A percentile compares a stretch with the other conserved stretches of the same genome.
phyloP scores from a whole-genome alignment of 2,329 filamentous ascomycete species.

The Penicillium hordei region DNA sequence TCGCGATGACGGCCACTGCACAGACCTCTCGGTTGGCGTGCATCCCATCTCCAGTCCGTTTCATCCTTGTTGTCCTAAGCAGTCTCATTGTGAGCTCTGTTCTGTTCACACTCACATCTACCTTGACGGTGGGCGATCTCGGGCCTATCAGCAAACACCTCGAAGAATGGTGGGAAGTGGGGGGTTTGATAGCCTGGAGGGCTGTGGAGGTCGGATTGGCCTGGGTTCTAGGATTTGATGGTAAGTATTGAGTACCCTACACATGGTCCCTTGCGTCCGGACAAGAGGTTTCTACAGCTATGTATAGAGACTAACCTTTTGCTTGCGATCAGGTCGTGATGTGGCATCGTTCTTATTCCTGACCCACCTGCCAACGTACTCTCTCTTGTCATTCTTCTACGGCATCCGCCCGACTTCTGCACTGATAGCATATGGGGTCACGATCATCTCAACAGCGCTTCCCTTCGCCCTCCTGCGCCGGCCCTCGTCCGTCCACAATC shows the following conservation, averaged over 20 bases:
- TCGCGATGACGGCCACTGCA: slow-evolving; percentile 14
- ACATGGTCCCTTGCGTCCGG: background rate
- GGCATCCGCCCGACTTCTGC: slow-evolving; percentile 62
- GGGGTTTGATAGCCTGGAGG: slow-evolving; percentile 57
- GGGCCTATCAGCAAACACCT: slow-evolving; percentile 64
- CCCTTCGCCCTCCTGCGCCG: slow-evolving; percentile 75
- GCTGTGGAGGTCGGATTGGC: slow-evolving; percentile 65
- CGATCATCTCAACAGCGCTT: slow-evolving; percentile 65
- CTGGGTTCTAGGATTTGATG: slow-evolving; percentile 73
- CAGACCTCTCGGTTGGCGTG: slow-evolving; percentile 23
- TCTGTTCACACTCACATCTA: slow-evolving; percentile 62
- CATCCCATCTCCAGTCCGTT: slow-evolving; percentile 40
- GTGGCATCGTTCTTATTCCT: slow-evolving; percentile 66
- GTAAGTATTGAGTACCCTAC: slow-evolving; percentile 29
- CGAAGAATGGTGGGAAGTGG: slow-evolving; percentile 63
- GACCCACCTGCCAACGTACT: slow-evolving; percentile 72
- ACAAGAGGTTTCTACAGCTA: background rate
- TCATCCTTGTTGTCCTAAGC: slow-evolving; percentile 49
- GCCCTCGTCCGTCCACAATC: slow-evolving; percentile 63
- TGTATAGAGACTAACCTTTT: slow-evolving; percentile 2
- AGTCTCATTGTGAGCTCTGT: slow-evolving; percentile 63
- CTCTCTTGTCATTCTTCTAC: slow-evolving; percentile 78
- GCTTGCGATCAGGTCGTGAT: slow-evolving; percentile 57
- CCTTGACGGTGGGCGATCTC: slow-evolving; percentile 64
- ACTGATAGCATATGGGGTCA: slow-evolving; percentile 63